Base-by-base conservation (phyloP, 805 yeast species). In the Lipomyces starkeyi region DNA sequence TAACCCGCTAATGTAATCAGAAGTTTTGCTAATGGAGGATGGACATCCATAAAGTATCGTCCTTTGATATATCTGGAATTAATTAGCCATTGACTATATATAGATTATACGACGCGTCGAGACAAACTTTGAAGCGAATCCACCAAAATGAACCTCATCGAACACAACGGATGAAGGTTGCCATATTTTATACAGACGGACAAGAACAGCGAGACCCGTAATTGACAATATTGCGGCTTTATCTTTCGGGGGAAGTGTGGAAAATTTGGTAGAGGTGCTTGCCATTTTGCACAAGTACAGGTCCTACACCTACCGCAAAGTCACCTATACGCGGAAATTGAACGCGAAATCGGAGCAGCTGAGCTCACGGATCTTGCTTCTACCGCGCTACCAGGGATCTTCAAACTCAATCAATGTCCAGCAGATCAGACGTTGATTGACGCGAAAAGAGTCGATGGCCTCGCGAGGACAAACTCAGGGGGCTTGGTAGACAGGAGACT, bases 121-220 rank as follows among this genome's bases (percentile, higher is more conserved):
- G 14, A 88, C 83, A 80, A 93, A 95, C 79, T 91, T 88, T 67
- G 89, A 84, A 40, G 97, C 97, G 80, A 94, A 95, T n/a, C 96
- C 96, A 65, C 99, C 99, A 75, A 95, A 95, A 79, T 91, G 97
- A 54, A 91, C 95, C 78, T 94, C 99, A 78, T 93, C 97, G 73
- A 91, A 91, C 13, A 94, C 97, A 49, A 93, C 96, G 35, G 93
- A 87, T 74, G 87, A 80, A 53, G 99, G 99, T 70, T 80, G 76
- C 34, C 84, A 81, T 67, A 95, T 81, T 63, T 84, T 81, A 72
- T 83, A 81, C 63, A 90, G 81, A 73, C 99, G 87, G 61, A 91
- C 84, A 59, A 78, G 74, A 13, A 83, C 69, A 0, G 97, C 85
- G 49, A 88, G 72, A 1, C 83, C 72, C n/a, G 86, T 74, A 63